These are phyloP conservation scores for Picochlorum sp. DNA, from an alignment of 139 green algal species.

Conservation along the genomic window DNA sequence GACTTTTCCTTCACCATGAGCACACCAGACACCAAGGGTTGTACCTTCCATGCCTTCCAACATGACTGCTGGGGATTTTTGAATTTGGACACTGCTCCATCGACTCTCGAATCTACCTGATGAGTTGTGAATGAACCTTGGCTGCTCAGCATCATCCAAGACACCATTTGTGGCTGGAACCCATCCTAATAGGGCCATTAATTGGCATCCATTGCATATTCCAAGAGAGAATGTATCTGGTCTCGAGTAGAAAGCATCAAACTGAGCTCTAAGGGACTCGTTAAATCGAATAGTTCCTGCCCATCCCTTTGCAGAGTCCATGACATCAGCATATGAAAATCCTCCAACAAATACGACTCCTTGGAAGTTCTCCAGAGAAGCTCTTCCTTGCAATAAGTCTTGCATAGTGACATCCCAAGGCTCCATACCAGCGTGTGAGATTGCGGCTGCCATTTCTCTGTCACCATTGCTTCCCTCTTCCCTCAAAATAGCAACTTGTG, in stretches of 20 bases:
- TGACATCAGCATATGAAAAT: slow-evolving; percentile 83
- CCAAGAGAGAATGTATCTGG: slow-evolving; percentile 92
- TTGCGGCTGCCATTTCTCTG: slow-evolving; percentile 90
- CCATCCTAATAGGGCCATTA: slow-evolving; percentile 98
- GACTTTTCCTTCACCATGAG: slow-evolving; percentile 90
- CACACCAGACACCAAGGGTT: slow-evolving; percentile 87
- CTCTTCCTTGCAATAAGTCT: slow-evolving; percentile 77
- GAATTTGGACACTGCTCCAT: slow-evolving; percentile 69
- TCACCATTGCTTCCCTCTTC: slow-evolving; percentile 98
- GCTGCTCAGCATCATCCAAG: slow-evolving; percentile 71
- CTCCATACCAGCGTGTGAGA: slow-evolving; percentile 79
- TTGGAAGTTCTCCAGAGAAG: slow-evolving; percentile 71
- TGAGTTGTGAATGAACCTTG: slow-evolving; percentile 95
- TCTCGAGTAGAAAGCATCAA: slow-evolving; percentile 63
- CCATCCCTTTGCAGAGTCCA: slow-evolving; percentile 97
- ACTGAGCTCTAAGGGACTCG: slow-evolving; percentile 65
- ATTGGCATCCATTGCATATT: slow-evolving; percentile 98
- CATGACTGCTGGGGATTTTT: slow-evolving; percentile 67
- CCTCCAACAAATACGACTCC: slow-evolving; percentile 48
- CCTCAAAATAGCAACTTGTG: slow-evolving; percentile 80
- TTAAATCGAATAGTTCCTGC: slow-evolving; percentile 93
- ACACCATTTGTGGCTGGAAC: slow-evolving; percentile 63
- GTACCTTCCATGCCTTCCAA: slow-evolving; percentile 73
- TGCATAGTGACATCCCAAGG: slow-evolving; percentile 97
- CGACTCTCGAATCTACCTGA: slow-evolving; percentile 78